Base-by-base conservation (phyloP, 179 eudicot genomes). In the Kewa caespitosa region DNA sequence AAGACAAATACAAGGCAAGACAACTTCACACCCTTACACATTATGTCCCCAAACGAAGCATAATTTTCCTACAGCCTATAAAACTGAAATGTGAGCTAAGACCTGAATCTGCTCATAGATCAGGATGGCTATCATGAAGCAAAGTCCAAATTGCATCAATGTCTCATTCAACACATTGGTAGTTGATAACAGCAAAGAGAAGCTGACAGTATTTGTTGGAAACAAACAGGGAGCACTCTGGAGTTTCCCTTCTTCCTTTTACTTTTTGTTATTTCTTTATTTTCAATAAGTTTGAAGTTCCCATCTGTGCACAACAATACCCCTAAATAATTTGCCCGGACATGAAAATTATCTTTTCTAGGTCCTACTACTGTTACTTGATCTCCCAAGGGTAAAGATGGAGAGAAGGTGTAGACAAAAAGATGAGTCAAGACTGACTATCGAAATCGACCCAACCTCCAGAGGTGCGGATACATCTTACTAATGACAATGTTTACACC, bases 371-470 rank as follows among this genome's bases (percentile, higher is more conserved):
- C 8, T 38, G 2, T 38, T 23, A 27, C 30, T 11, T 2, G 13
- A 37, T 41, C 42, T 25, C 37, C n/a, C 1, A 27, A n/a, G 36
- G 27, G 30, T 25, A 67, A 28, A n/a, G 23, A 4, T 39, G 9
- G 48, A 43, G 70, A 31, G 50, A 43, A 30, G 32, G 18, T 42
- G 23, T 3, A 67, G 68, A 42, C 25, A 67, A 55, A 27, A 15
- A 41, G 9, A 30, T 30, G 55, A 41, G 38, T 17, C 67, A 67
- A n/a, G n/a, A 50, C 30, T 68, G 78, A 42, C 72, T 28, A 28
- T 14, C 6, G 57, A n/a, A 50, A 8, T 18, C 25, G n/a, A 11
- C 52, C 50, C 4, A 67, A 27, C 50, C 15, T 38, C 20, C 15
- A 38, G n/a, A 67, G 32, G 42, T 33, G 9, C 34, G 9, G 34